Percentiles rank a stretch among this genome's conserved stretches.
These are phyloP conservation scores for Lasiodiplodia citricola DNA, from an alignment of 2,329 filamentous ascomycete species.

Conservation along the genomic window DNA sequence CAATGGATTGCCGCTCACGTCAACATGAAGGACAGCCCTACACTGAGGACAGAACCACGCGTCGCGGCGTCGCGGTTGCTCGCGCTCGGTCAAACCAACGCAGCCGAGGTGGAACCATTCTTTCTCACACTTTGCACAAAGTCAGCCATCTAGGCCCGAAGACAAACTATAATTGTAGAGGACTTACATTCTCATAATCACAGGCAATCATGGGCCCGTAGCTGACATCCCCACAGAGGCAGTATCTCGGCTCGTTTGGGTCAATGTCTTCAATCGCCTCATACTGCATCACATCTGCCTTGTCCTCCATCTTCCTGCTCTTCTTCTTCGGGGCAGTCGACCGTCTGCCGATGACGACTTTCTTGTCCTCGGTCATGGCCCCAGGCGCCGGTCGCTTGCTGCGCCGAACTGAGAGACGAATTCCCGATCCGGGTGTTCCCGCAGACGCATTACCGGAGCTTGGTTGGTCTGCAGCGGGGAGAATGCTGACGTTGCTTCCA, in stretches of 20 bases:
- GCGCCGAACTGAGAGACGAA: slow-evolving; percentile 41
- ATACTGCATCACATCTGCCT: slow-evolving; percentile 44
- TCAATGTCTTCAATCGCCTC: slow-evolving; percentile 58
- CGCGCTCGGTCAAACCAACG: slow-evolving; percentile 67
- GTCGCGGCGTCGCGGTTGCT: slow-evolving; percentile 67
- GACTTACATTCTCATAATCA: slow-evolving; percentile 75
- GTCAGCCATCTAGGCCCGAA: background rate
- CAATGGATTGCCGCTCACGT: slow-evolving; percentile 42
- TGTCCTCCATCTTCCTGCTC: slow-evolving; percentile 64
- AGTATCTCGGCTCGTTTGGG: slow-evolving; percentile 77
- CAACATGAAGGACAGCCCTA: slow-evolving; percentile 36
- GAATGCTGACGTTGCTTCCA: slow-evolving; percentile 52
- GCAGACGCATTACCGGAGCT: slow-evolving; percentile 26
- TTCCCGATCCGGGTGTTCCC: slow-evolving; percentile 43
- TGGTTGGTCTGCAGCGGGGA: slow-evolving; percentile 34
- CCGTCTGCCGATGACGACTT: slow-evolving; percentile 71
- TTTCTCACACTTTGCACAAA: slow-evolving; percentile 67
- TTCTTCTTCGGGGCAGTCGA: slow-evolving; percentile 64
- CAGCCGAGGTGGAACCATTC: slow-evolving; percentile 88
- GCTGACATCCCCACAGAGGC: slow-evolving; percentile 78
- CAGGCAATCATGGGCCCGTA: slow-evolving; percentile 85
- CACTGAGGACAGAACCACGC: slow-evolving; percentile 89
- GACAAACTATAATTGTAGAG: slow-evolving; percentile 23
- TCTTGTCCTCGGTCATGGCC: slow-evolving; percentile 68
- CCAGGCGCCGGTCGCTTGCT: slow-evolving; percentile 75